Evolutionary conservation across 176 grass and related monocot species (phyloP), one percentile per base, ranked within the genome.

Genomic region (Pharus latifolius): DNA sequence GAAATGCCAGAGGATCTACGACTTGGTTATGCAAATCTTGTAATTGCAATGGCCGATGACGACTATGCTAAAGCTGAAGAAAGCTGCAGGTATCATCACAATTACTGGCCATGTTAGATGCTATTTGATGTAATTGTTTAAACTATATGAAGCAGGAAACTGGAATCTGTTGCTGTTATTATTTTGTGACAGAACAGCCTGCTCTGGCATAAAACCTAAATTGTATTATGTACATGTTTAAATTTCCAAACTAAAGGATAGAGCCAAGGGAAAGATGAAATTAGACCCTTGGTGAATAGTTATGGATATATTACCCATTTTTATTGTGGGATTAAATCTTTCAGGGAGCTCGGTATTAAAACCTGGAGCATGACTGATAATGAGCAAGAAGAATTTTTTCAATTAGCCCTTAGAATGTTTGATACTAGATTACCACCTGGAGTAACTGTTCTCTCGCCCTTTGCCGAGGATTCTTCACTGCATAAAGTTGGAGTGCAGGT

Each of bases 381-480:
- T 68, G 72, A 74, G 53, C 71, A 88, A 62, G 70, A 73, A 76
- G 89, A 98, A 81, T 31, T 98, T 25, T 86, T 83, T 48, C 74
- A 78, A 15, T 51, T 98, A 83, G 81, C 87, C 17, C 73, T 67
- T 68, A 82, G 37, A 63, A 98, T 98, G 94, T 98, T 98, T 48
- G 94, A 98, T 76, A 98, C 94, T 68, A 93, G 82, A 83, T 82
- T 98, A 70, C 94, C 94, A 29, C 94, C 89, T 78, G 94, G 94
- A 63, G 87, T 88, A 56, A 85, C 84, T 50, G 7, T 88, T 33
- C 65, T 98, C 28, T 88, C 94, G 17, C 94, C 94, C 24, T 98
- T 98, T 63, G 67, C 87, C 0, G 87, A 98, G 12, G 87, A 88
- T 69, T 93, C 94, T 68, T 93, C 89, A 16, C 75, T 98, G 13